A percentile compares a stretch with the other conserved stretches of the same genome.
These are phyloP conservation scores for Trichoderma semiorbis DNA, from an alignment of 2,329 filamentous ascomycete genomes.

Conservation along the genomic window DNA sequence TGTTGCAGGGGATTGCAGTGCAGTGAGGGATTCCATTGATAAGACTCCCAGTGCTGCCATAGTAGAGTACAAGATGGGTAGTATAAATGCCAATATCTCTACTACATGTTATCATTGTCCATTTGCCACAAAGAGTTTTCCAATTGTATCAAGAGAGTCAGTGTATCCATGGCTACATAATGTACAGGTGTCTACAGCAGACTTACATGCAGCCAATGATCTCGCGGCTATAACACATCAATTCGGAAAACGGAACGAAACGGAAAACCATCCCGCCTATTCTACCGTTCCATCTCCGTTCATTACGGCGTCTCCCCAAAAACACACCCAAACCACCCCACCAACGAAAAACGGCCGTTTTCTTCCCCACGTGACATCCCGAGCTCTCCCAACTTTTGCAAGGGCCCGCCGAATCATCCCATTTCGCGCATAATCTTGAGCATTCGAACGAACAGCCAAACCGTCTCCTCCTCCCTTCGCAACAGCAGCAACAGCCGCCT, in stretches of 20 bases:
- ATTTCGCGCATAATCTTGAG: conserved; percentile 33
- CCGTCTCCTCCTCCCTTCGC: not conserved
- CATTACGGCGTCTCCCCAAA: not conserved
- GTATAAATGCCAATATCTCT: not conserved
- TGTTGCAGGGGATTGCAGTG: not conserved
- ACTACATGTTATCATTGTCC: not conserved
- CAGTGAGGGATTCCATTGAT: no score
- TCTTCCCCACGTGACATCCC: conserved; percentile 33
- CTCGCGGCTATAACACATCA: not conserved
- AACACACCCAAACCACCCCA: not conserved
- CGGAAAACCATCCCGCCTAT: not conserved
- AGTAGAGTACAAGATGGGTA: not conserved
- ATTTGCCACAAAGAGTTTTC: not conserved
- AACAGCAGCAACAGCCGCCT: not conserved
- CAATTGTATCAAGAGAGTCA: not conserved
- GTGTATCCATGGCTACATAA: not conserved
- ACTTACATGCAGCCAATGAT: not conserved
- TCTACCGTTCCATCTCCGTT: not conserved
- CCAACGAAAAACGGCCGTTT: not conserved
- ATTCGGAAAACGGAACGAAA: not conserved
- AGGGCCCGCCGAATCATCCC: conserved; percentile 30
- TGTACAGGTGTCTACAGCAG: not conserved
- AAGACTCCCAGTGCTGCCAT: no score
- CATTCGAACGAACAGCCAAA: no score
- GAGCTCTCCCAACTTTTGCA: conserved; percentile 31